Evolutionary conservation across 805 yeast genomes (phyloP).

Genomic region (Hanseniaspora taiwanica): DNA sequence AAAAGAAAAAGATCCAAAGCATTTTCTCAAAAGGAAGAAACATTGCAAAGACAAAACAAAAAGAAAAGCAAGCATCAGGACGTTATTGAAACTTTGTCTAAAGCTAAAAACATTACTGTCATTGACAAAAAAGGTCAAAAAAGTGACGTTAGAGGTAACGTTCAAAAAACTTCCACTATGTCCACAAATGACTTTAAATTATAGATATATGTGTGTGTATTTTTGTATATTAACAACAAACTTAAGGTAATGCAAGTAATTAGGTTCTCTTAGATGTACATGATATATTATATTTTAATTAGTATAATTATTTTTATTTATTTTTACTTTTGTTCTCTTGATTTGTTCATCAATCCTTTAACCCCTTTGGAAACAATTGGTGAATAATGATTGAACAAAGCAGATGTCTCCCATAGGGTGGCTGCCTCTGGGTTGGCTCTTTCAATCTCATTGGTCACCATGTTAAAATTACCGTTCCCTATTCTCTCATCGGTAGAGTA

Average conservation of each 20-base stretch:
- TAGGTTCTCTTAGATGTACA: too few relatives aligned
- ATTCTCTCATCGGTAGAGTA: constrained; percentile 84
- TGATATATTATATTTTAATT: too few relatives aligned
- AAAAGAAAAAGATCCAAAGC: constrained; percentile 67
- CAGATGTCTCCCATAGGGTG: constrained; percentile 74
- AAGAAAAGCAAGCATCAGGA: constrained; percentile 44
- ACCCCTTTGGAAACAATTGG: constrained; percentile 57
- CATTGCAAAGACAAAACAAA: constrained; percentile 22
- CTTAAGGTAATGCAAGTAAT: too few relatives aligned
- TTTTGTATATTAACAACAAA: constrained; percentile 1
- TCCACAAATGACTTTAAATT: constrained; percentile 19
- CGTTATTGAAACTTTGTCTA: constrained; percentile 50
- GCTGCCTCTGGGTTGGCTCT: constrained; percentile 81
- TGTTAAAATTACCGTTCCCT: constrained; percentile 61
- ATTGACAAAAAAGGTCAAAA: constrained; percentile 65
- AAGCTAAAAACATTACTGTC: constrained; percentile 63
- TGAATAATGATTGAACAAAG: constrained; percentile 71
- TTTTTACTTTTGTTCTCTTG: not conserved
- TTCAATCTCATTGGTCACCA: constrained; percentile 41
- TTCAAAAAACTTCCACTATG: constrained; percentile 26
- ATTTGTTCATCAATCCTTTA: not conserved
- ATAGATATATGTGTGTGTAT: constrained; percentile 1
- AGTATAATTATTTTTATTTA: not conserved
- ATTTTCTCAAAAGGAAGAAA: constrained; percentile 17
- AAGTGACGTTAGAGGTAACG: constrained; percentile 59